phyloP scores from a whole-genome alignment of 129 eudicot genomes.

The Flaveria linearis region DNA sequence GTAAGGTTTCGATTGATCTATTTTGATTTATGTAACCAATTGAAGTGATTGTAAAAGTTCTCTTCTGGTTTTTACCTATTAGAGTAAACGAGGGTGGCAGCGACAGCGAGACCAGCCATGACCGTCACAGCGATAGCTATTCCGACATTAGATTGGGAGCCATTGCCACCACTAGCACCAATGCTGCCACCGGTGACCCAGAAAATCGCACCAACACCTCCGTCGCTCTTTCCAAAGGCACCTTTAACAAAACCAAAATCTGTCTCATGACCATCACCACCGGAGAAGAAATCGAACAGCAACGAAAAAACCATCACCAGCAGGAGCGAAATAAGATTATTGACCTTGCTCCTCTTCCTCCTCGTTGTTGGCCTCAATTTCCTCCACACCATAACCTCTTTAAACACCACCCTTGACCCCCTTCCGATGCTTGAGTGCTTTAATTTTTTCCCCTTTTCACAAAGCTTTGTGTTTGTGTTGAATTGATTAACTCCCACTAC shows the following conservation, averaged over 20 bases:
- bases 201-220: slow-evolving; percentile 42
- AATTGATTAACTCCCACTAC: slow-evolving; percentile 17
- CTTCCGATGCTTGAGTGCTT: background rate
- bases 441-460: background rate
- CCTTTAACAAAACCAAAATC: slow-evolving; percentile 6
- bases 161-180: slow-evolving; percentile 33
- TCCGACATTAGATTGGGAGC: slow-evolving; percentile 46
- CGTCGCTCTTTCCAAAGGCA: slow-evolving; percentile 42
- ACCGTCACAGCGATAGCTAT: slow-evolving; percentile 66
- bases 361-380: slow-evolving; percentile 35
- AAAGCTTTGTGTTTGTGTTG: background rate
- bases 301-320: slow-evolving; percentile 27
- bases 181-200: slow-evolving; percentile 39
- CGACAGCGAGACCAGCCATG: slow-evolving; percentile 65
- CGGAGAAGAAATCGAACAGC: slow-evolving; percentile 56
- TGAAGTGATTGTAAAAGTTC: no score
- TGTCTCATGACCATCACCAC: slow-evolving; percentile 56
- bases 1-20: slow-evolving; percentile 36
- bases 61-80: slow-evolving; percentile 47
- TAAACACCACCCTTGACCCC: background rate
- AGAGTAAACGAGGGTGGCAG: slow-evolving; percentile 59
- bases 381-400: slow-evolving; percentile 48
- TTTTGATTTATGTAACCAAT: slow-evolving; percentile 10
- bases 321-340: slow-evolving; percentile 19
- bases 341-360: slow-evolving; percentile 28